Evolutionary conservation across 2,329 filamentous ascomycete genomes (phyloP), one percentile per base, ranked within the genome.

Genomic region (Xylariaceae sp.): DNA sequence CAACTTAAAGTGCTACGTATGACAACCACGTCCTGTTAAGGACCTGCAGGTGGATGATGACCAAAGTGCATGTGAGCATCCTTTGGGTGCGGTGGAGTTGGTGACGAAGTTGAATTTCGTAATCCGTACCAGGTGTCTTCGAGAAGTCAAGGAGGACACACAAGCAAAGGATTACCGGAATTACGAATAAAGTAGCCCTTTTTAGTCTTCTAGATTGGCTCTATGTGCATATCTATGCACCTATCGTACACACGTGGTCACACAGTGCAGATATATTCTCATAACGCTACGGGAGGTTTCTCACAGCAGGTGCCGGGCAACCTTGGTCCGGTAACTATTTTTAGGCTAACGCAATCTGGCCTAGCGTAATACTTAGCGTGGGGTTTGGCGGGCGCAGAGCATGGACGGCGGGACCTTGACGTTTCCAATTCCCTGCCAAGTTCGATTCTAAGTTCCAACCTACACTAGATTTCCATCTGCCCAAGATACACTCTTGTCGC

Each of bases 401-500:
- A 30, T 42, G 37, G 37, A 42, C 37, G 11, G 37, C 9, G 37
- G 37, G 8, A 13, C 37, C 37, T 9, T 42, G 37, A 42, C 8
- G 9, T 10, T 42, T 42, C 52, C 58, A 50, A 45, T 42, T 59
- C 51, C 9, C 13, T 45, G 10, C 13, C 5, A n/a, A n/a, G 5
- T 6, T 45, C 13, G 11, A 45, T 6, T 45, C 34, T 55, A 61
- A 50, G 49, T 42, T 59, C 51, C 9, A 45, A 15, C 5, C 11
- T 11, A 13, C 10, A 4, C 4, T 44, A 44, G 42, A 44, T 6
- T 45, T 45, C 9, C 11, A n/a, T n/a, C 11, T 45, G 42, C 42
- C 42, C 42, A 45, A 45, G 42, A 45, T 44, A 35, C 60, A 55
- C 55, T 57, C 55, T 50, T 30, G 42, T 15, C 10, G 42, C 13